A percentile compares a stretch with the other conserved stretches of the same genome.
phyloP scores from a whole-genome alignment of 139 green algal species.

The Mesotaenium endlicherianum region DNA sequence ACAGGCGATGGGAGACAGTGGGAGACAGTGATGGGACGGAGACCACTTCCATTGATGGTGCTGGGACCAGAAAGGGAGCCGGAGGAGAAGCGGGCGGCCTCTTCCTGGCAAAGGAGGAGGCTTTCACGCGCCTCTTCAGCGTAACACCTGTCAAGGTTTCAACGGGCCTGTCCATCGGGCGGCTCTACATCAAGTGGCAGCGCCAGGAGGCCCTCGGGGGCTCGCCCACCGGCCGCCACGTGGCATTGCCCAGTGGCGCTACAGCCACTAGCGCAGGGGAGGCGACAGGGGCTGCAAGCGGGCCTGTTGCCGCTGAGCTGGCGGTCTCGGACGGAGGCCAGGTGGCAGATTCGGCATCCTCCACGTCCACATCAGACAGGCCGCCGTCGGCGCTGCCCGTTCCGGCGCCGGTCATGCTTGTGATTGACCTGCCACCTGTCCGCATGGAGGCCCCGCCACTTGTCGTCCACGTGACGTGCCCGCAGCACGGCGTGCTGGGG shows the following conservation, averaged over 20 bases:
- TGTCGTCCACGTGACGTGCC: background rate
- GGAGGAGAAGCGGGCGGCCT: conserved; percentile 1
- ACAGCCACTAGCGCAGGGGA: background rate
- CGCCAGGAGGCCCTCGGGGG: background rate
- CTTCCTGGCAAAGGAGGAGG: conserved; percentile 1
- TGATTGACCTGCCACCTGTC: conserved; percentile 8
- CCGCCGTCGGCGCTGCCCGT: background rate
- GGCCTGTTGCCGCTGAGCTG: too few relatives aligned
- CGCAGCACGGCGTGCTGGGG: conserved; percentile 13
- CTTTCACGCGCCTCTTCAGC: conserved; percentile 19
- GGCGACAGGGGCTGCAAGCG: background rate
- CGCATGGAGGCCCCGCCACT: background rate
- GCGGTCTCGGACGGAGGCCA: conserved; percentile 8
- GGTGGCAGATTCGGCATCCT: background rate
- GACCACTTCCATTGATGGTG: conserved; percentile 8
- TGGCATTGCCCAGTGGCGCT: background rate
- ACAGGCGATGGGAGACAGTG: background rate
- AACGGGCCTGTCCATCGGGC: background rate
- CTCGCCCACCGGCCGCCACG: background rate
- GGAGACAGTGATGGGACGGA: background rate
- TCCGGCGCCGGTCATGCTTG: conserved; percentile 1
- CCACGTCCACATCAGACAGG: background rate
- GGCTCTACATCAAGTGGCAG: conserved; percentile 1
- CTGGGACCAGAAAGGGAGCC: background rate
- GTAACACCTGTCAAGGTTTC: background rate